Conservation (phyloP, 2,329 filamentous ascomycete genomes). For the Nothopassalora personata region DNA sequence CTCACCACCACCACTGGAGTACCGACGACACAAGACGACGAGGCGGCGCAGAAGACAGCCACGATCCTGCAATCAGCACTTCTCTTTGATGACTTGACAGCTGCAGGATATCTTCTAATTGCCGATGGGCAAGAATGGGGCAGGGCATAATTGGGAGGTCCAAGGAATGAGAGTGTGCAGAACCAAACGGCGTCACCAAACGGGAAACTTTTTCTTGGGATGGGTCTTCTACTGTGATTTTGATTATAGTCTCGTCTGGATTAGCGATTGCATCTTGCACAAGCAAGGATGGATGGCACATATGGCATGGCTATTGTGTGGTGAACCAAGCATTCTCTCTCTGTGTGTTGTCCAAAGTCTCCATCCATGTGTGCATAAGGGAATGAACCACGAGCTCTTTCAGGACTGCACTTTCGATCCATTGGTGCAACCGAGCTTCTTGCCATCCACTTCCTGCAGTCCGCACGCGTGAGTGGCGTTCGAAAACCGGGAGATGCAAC, state of each 20-base stretch:
- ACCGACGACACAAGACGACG: slow-evolving; percentile 15
- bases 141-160: neutral
- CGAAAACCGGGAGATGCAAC: neutral
- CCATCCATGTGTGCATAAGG: slow-evolving; percentile 3
- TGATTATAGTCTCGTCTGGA: slow-evolving; percentile 20
- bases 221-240: slow-evolving; percentile 10
- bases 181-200: neutral
- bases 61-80: slow-evolving; percentile 4
- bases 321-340: neutral
- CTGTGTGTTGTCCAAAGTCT: neutral
- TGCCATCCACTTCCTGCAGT: neutral
- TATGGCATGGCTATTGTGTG: slow-evolving; percentile 1
- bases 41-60: slow-evolving; percentile 16
- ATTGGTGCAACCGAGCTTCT: neutral
- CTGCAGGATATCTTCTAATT: slow-evolving; percentile 19
- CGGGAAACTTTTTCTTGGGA: slow-evolving; percentile 6
- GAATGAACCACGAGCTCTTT: slow-evolving; percentile 1
- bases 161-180: neutral
- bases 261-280: slow-evolving; percentile 23
- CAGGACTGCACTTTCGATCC: neutral
- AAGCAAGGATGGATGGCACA: slow-evolving; percentile 6
- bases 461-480: neutral
- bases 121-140: slow-evolving; percentile 5
- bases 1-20: slow-evolving; percentile 8
- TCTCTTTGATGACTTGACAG: slow-evolving; percentile 1